Evolutionary conservation across 139 green algal species (phyloP), one percentile per base, ranked within the genome.

Genomic region (Coccomyxa sp.): DNA sequence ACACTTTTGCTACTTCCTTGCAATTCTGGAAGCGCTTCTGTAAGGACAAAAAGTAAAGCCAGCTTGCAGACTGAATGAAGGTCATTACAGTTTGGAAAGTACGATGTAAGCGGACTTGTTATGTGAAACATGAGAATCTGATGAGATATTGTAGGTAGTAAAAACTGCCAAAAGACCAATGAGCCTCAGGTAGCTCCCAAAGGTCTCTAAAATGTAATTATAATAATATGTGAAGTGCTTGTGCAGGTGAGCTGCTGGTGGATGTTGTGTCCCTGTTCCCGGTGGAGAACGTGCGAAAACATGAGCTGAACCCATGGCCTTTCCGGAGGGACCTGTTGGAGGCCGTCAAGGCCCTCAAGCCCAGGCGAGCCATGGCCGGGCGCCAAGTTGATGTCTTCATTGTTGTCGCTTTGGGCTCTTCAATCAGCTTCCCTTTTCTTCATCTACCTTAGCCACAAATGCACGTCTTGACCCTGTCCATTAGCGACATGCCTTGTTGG

Each of bases 241-340:
- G 84, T 0, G 38, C 76, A 12, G 87, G 76, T 14, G 57, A 25
- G 10, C 27, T 90, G 13, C 60, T 83, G 0, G 18, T 90, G 27
- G 81, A 84, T 67, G 75, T 77, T 28, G 82, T 90, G 28, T 87
- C 81, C 25, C 79, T 90, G 57, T 85, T 87, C 11, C 87, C 87
- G 58, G 85, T 60, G 15, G 84, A 87, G 21, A 90, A 90, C 45
- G 76, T 88, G 32, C 18, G 45, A n/a, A 57, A 31, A 3, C 82
- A 84, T n/a, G n/a, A 71, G 71, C 30, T 80, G 32, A 88, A 90
- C 79, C 87, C 86, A 57, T 89, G 82, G 82, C 86, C 87, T 30
- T 90, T 90, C 84, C 68, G 87, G 0, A 17, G 38, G 10, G 87
- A 90, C 79, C 80, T 90, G 58, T 79, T 88, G 77, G 38, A 82